Base-by-base conservation (phyloP, 768 basidiomycete species). In the Kwoniella dejecticola region DNA sequence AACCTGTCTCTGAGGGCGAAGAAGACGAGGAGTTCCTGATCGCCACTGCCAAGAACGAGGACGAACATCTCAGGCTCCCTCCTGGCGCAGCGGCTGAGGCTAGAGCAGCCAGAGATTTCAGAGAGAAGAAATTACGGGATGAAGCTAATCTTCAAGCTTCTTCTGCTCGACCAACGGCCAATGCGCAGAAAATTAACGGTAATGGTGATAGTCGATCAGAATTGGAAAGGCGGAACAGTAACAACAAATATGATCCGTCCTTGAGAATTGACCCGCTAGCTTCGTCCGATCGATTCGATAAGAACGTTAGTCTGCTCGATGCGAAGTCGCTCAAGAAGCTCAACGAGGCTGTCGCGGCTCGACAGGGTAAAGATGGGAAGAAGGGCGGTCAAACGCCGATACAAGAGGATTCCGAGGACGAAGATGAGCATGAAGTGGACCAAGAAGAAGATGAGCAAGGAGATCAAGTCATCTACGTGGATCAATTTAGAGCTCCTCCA, bases 1-100 rank as follows among this genome's bases (percentile, higher is more conserved):
- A 99, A 72, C 96, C 96, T 0, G 81, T 93, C 11, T 96, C 93
- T 0, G 96, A 98, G 77, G 96, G 91, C 36, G 95, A 99, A 77
- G 94, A 92, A 60, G 89, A 92, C 68, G 87, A 83, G 26, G 75
- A 76, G 60, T 71, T 76, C 12, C 62, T 74, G 29, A 69, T 87
- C 23, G 82, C 82, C 0, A 86, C 89, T 17, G 89, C 91, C 3
- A 83, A 79, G 54, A 89, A 99, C 71, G 94, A 98, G 76, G 86
- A 86, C 60, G 85, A 85, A 67, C 86, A 89, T 38, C 88, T 88
- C 0, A 88, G 92, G 27, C 81, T 98, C 48, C 85, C 86, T 52
- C 84, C 84, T 2, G 71, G 70, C 21, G 78, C 75, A 10, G 66
- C 69, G 3, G 83, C 83, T 6, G 86, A 89, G 60, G 87, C 91